Conservation (phyloP, 192 early-diverging fungal genomes). For the Entomortierella beljakovae region DNA sequence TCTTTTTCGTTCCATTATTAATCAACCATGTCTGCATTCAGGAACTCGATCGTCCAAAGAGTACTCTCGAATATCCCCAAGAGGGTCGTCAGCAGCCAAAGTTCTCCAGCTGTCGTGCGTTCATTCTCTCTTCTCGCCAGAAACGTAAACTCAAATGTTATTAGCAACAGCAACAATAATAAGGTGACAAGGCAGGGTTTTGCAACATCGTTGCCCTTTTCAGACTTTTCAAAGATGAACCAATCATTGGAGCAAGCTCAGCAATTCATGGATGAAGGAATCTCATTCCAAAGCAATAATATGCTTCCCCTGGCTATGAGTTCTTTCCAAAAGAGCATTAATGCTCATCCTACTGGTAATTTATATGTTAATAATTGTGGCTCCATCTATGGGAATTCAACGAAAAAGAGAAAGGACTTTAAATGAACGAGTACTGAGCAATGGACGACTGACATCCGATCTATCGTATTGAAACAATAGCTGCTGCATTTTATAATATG, state of each 20-base stretch:
- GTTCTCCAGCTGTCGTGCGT: background rate
- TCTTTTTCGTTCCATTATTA: background rate
- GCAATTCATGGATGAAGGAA: constrained; percentile 47
- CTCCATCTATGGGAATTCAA: too few species aligned
- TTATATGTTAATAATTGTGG: background rate
- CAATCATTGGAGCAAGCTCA: constrained; percentile 38
- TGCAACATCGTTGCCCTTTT: constrained; percentile 19
- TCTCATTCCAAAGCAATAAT: constrained; percentile 36
- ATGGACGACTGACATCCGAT: background rate
- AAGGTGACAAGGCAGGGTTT: constrained; percentile 20
- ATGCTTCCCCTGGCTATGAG: constrained; percentile 52
- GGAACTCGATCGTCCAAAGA: constrained; percentile 18
- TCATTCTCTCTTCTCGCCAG: constrained; percentile 20
- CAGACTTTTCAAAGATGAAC: constrained; percentile 37
- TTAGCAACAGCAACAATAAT: constrained; percentile 2
- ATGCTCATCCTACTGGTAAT: constrained; percentile 46
- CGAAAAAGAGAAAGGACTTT: background rate
- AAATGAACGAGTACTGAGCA: background rate
- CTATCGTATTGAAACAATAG: constrained; percentile 1
- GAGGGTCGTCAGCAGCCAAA: constrained; percentile 3
- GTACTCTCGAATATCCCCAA: constrained; percentile 1
- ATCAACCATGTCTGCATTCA: constrained; percentile 32
- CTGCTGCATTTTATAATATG: constrained; percentile 53
- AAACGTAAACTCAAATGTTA: background rate
- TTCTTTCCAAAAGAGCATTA: constrained; percentile 52